Evolutionary conservation across 257 asterid genomes (phyloP).

Genomic region (Petunia axillaris): DNA sequence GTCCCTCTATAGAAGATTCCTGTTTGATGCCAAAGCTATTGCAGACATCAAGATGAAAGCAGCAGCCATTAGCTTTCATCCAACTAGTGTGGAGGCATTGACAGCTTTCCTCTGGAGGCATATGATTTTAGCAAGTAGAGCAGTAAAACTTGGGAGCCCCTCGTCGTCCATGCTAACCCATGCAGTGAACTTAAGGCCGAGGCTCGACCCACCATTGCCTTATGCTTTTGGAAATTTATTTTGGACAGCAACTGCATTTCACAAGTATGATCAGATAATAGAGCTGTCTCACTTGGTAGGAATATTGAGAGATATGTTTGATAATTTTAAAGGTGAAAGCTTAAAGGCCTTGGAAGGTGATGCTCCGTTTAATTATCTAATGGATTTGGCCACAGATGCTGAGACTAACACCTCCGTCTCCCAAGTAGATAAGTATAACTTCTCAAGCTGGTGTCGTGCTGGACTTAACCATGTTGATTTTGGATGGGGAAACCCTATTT

Average conservation of each 20-base stretch:
- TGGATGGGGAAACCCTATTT: slow-evolving; percentile 22
- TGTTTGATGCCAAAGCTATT: neutral
- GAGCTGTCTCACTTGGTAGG: neutral
- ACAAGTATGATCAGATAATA: neutral
- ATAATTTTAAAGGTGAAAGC: slow-evolving; percentile 4
- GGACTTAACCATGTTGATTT: slow-evolving; percentile 18
- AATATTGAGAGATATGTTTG: slow-evolving; percentile 4
- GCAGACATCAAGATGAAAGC: neutral
- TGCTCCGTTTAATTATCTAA: neutral
- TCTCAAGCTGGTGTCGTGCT: slow-evolving; percentile 12
- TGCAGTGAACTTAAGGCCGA: neutral
- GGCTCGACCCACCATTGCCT: slow-evolving; percentile 4
- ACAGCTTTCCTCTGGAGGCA: slow-evolving; percentile 5
- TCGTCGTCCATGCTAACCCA: neutral
- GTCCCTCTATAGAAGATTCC: neutral
- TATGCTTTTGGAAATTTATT: slow-evolving; percentile 8
- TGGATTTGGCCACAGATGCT: neutral
- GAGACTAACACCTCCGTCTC: neutral
- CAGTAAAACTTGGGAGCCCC: neutral
- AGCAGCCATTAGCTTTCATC: neutral
- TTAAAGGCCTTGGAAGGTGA: slow-evolving; percentile 9
- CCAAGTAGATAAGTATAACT: slow-evolving; percentile 1
- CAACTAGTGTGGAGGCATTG: neutral
- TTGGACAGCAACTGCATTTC: neutral
- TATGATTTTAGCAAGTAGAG: neutral